Percentiles rank a stretch among this genome's conserved stretches.
phyloP scores from a whole-genome alignment of 139 green algal species.

The Chlorella ohadii region DNA sequence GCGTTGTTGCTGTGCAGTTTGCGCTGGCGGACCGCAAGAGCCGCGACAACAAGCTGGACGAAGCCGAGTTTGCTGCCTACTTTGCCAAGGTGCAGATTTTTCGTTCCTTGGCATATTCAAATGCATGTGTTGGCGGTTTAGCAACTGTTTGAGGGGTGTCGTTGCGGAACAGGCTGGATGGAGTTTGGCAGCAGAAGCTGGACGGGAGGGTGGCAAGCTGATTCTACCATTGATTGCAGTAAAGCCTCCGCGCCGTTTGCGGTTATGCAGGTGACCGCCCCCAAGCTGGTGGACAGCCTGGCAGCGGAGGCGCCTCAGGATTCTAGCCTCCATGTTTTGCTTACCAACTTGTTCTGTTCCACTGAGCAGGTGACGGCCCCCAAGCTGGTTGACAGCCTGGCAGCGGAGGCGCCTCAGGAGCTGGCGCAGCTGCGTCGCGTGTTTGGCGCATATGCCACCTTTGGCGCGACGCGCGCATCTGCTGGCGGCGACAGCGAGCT shows the following conservation, averaged over 20 bases:
- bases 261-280: constrained; percentile 24
- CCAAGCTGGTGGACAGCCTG: constrained; percentile 17
- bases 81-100: constrained; percentile 40
- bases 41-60: constrained; percentile 40
- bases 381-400: constrained; percentile 13
- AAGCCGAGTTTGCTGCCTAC: constrained; percentile 52
- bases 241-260: too few species aligned
- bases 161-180: too few species aligned
- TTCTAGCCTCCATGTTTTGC: too few species aligned
- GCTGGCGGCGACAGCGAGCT: background rate
- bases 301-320: background rate
- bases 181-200: too few species aligned
- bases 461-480: constrained; percentile 16
- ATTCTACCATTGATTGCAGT: too few species aligned
- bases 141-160: too few species aligned
- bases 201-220: too few species aligned
- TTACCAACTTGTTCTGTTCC: too few species aligned
- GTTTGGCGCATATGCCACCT: constrained; percentile 39
- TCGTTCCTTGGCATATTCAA: too few species aligned
- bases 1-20: constrained; percentile 38
- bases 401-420: background rate
- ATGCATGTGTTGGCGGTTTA: too few species aligned
- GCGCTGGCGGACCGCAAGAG: constrained; percentile 19
- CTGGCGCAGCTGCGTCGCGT: background rate
- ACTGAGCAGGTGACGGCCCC: constrained; percentile 14